Evolutionary conservation across 352 stramenopile genomes (phyloP).

Genomic region (Saprolegnia diclina): DNA sequence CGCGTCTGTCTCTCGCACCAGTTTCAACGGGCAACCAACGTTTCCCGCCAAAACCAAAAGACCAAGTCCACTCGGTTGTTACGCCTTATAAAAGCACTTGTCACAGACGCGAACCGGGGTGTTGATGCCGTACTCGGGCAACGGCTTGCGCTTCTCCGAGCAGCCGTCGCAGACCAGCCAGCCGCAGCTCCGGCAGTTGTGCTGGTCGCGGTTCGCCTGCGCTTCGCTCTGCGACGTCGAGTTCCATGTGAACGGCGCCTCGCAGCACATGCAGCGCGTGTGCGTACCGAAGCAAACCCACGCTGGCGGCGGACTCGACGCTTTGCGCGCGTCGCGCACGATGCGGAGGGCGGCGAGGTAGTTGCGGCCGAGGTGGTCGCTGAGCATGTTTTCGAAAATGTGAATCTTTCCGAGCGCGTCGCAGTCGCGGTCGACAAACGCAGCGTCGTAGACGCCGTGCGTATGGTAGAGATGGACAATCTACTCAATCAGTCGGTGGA

Average conservation of each 20-base stretch:
- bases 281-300: slow-evolving; percentile 80
- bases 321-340: slow-evolving; percentile 60
- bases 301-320: slow-evolving; percentile 46
- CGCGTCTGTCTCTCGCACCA: no score
- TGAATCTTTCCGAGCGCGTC: slow-evolving; percentile 65
- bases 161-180: slow-evolving; percentile 79
- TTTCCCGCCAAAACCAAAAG: no score
- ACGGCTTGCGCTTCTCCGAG: slow-evolving; percentile 77
- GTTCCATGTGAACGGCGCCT: slow-evolving; percentile 85
- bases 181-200: slow-evolving; percentile 83
- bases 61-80: no score
- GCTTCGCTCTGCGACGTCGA: slow-evolving; percentile 84
- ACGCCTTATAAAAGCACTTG: slow-evolving; percentile 70
- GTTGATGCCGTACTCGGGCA: slow-evolving; percentile 82
- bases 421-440: slow-evolving; percentile 71
- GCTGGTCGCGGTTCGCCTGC: slow-evolving; percentile 84
- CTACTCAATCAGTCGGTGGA: no score
- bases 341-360: slow-evolving; percentile 78
- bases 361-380: slow-evolving; percentile 69
- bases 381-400: slow-evolving; percentile 83
- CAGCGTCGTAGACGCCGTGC: slow-evolving; percentile 75
- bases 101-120: slow-evolving; percentile 79
- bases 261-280: slow-evolving; percentile 83
- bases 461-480: slow-evolving; percentile 71
- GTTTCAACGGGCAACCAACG: no score